phyloP scores from a whole-genome alignment of 2,329 filamentous ascomycete genomes.

The Falciphora oryzae region DNA sequence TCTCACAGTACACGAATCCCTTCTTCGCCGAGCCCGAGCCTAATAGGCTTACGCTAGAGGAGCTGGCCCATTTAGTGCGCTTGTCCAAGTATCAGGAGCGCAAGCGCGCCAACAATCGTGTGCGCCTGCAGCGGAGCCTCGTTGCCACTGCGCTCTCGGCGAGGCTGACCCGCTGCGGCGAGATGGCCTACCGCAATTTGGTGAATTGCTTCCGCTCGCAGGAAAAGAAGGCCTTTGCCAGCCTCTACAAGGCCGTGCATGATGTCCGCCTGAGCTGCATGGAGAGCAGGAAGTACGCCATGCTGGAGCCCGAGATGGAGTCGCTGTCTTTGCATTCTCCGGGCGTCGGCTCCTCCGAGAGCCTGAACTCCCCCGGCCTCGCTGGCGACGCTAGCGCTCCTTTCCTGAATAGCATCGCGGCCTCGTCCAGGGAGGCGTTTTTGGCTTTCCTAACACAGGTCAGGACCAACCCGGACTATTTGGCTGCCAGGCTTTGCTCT shows the following conservation, averaged over 20 bases:
- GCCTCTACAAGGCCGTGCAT: slow-evolving; percentile 70
- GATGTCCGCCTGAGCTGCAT: slow-evolving; percentile 75
- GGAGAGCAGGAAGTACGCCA: slow-evolving; percentile 62
- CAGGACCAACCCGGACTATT: slow-evolving; percentile 79
- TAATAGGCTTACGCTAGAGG: slow-evolving; percentile 65
- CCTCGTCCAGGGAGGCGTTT: slow-evolving; percentile 67
- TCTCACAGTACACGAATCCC: slow-evolving; percentile 60
- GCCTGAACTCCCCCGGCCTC: slow-evolving; percentile 31
- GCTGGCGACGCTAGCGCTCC: slow-evolving; percentile 41
- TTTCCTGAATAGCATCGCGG: slow-evolving; percentile 68
- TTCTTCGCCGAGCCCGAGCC: slow-evolving; percentile 50
- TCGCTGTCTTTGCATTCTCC: slow-evolving; percentile 42
- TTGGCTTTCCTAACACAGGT: slow-evolving; percentile 75
- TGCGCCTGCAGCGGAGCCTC: slow-evolving; percentile 67
- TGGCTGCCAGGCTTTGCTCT: slow-evolving; percentile 74
- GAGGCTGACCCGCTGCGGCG: slow-evolving; percentile 67
- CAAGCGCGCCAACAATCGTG: slow-evolving; percentile 66
- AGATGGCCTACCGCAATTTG: slow-evolving; percentile 68
- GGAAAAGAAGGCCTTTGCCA: slow-evolving; percentile 71
- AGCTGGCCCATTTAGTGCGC: slow-evolving; percentile 72
- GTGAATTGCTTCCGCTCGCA: slow-evolving; percentile 74
- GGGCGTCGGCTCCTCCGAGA: slow-evolving; percentile 44
- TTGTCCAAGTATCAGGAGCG: slow-evolving; percentile 77
- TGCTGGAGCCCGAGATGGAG: slow-evolving; percentile 68
- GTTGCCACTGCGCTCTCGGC: slow-evolving; percentile 70